Evolutionary conservation across 768 basidiomycete genomes (phyloP), one percentile per base, ranked within the genome.

Genomic region (Boletus coccyginus): DNA sequence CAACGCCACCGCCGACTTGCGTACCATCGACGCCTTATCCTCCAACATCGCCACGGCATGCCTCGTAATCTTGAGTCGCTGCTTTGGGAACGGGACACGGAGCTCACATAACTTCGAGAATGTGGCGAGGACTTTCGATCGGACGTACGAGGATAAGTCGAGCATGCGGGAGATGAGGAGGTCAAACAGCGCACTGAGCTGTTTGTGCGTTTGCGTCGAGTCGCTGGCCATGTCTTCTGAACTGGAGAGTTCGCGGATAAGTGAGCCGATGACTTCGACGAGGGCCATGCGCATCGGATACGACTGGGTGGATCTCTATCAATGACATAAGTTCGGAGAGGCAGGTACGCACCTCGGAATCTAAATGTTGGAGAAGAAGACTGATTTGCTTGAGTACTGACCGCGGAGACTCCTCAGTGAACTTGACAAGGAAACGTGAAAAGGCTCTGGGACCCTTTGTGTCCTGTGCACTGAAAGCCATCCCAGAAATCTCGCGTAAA

Each of bases 271-370:
- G 55, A 95, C 82, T 68, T 98, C 96, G 49, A 99, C 83, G 53
- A 99, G 79, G 1, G 94, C 92, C 77, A 94, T 89, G 41, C 97
- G 92, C 86, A 99, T 94, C 0, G 94, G 92, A 67, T 98, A 97
- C 0, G 94, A 87, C 94, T 97, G 63, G 14, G 46, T 7, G 35
- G 38, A 19, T 32, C 12, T 38, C 16, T n/a, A 39, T 53, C 13
- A 52, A 24, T 13, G 13, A 31, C 8, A 14, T 44, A 6, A 21
- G 31, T 29, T 38, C 21, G 2, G 36, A 48, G 27, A 31, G 17
- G 11, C 3, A 11, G 17, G n/a, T 10, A 66, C 76, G 9, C 64
- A 91, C 95, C 75, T 99, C 97, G 29, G 91, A 93, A 66, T 99
- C 96, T 14, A 98, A 76, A 63, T 98, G 95, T 17, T 82, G 77